phyloP scores from a whole-genome alignment of 306 rosid genomes.

The Begonia peltatifolia region DNA sequence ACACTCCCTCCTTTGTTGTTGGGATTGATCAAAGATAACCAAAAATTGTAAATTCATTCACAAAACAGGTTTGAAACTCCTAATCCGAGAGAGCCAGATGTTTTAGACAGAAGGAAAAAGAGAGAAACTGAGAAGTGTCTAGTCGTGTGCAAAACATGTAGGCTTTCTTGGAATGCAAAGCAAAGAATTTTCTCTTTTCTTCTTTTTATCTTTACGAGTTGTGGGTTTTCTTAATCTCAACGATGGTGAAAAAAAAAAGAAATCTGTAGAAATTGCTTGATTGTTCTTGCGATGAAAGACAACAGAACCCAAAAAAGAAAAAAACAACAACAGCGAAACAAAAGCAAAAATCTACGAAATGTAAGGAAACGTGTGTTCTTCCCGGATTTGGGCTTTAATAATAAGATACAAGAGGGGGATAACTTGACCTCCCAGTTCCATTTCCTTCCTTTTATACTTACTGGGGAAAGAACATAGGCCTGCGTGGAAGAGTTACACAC shows the following conservation, averaged over 20 bases:
- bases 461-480: background rate
- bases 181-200: background rate
- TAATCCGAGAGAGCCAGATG: background rate
- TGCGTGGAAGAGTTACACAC: too few relatives aligned
- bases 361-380: background rate
- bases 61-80: background rate
- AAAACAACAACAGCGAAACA: background rate
- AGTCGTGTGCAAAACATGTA: background rate
- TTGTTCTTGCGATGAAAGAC: too few relatives aligned
- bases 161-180: background rate
- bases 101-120: background rate
- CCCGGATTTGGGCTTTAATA: background rate
- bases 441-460: constrained; percentile 1
- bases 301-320: too few relatives aligned
- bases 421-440: background rate
- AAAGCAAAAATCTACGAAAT: background rate
- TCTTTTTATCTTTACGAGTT: background rate
- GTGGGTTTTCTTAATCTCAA: background rate
- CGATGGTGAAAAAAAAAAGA: background rate
- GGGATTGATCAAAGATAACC: too few relatives aligned
- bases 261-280: too few relatives aligned
- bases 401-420: background rate
- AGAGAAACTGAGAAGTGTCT: background rate
- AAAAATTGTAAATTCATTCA: too few relatives aligned
- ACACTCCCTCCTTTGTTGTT: too few relatives aligned